Conservation (phyloP, 257 asterid species). For the Lithospermum erythrorhizon region DNA sequence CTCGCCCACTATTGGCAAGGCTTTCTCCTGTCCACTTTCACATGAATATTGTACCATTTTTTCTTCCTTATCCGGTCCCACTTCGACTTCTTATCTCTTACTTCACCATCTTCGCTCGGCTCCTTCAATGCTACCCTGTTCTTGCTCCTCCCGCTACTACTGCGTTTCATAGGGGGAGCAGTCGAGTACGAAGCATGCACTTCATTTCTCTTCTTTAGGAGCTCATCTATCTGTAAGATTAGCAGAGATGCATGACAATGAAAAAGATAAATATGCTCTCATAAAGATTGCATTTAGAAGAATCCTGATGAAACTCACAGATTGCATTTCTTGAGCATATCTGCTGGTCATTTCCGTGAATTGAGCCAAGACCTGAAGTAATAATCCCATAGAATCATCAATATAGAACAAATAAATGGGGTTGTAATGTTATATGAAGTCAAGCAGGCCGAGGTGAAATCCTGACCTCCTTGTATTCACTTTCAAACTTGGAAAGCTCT, state of each 20-base stretch:
- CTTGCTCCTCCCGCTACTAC: conserved; percentile 50
- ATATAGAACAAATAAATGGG: conserved; percentile 1
- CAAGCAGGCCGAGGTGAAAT: not conserved
- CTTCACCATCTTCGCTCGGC: conserved; percentile 33
- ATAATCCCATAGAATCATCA: conserved; percentile 12
- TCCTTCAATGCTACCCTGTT: conserved; percentile 35
- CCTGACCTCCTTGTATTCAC: conserved; percentile 86
- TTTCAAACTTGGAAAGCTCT: conserved; percentile 88
- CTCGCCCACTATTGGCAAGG: conserved; percentile 34
- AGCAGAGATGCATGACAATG: conserved; percentile 1
- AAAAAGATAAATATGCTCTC: not conserved
- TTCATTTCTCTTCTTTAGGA: conserved; percentile 79
- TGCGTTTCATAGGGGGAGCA: conserved; percentile 51
- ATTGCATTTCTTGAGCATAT: conserved; percentile 90
- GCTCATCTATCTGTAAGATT: conserved; percentile 67
- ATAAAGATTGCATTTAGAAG: not conserved
- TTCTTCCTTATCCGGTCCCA: conserved; percentile 70
- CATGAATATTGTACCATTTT: conserved; percentile 75
- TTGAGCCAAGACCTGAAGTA: conserved; percentile 78
- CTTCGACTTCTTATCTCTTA: conserved; percentile 43
- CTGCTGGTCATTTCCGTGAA: conserved; percentile 93
- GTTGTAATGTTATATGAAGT: conserved; percentile 2
- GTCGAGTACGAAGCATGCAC: conserved; percentile 72
- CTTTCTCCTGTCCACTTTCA: conserved; percentile 83
- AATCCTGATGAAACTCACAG: conserved; percentile 38